Base-by-base conservation (phyloP, 352 stramenopile species). In the Pythium utonaiense region DNA sequence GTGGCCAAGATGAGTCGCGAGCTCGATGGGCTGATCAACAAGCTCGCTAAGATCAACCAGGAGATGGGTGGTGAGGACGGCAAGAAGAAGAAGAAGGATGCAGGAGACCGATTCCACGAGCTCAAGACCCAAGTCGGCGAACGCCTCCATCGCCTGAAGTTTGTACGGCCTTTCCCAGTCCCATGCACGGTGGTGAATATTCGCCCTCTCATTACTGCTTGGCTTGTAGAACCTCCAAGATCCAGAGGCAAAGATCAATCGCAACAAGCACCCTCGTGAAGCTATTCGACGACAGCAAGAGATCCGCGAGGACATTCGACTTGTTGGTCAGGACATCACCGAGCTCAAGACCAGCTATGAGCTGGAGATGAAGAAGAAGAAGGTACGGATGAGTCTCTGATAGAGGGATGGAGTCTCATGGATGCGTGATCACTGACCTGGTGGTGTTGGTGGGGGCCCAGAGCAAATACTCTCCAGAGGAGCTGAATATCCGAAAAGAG, bases 281-380 rank as follows among this genome's bases (percentile, higher is more conserved):
- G 81, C 78, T 44, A 93, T 95, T 36, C 71, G 78, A 50, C 69
- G 83, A 16, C 83, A 95, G 57, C 83, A 91, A 55, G 80, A 89
- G 58, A 86, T 93, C 52, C 71, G 81, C 57, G 82, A 95, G 56
- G 83, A 95, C 47, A 85, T 93, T 48, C 83, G 80, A 1, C 67
- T 91, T 12, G 75, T 89, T 6, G 70, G 74, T 6, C 70, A 89
- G 38, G 86, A 95, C 45, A 86, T 93, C 52, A 76, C 75, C 42
- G 83, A 92, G 60, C 77, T 92, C 48, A 81, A 75, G 52, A 67
- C 67, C 5, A 89, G 75, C 33, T 88, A 87, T 58, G 81, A 92
- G 48, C 70, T 78, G 21, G 83, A 92, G 58, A 64, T 72, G 45
- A 91, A 91, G 62, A 93, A 95, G 77, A 93, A 89, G 54, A 93